These are phyloP conservation scores for Striga hermonthica DNA, from an alignment of 305 asterid genomes.

Conservation along the genomic window DNA sequence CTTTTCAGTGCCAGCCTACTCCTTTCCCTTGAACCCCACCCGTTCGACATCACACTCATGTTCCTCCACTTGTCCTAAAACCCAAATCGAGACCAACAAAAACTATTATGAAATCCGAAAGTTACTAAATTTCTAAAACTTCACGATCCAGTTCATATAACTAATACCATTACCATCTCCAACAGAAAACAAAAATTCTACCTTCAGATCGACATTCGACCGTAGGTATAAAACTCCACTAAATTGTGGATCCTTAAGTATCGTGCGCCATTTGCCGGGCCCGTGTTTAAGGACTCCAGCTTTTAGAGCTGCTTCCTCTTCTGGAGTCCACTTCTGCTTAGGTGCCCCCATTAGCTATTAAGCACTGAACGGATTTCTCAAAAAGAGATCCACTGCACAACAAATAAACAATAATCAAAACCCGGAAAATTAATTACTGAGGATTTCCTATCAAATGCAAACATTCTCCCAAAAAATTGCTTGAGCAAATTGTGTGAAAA, in stretches of 20 bases:
- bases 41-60: conserved; percentile 96
- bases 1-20: conserved; percentile 71
- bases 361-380: conserved; percentile 22
- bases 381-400: conserved; percentile 28
- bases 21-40: conserved; percentile 88
- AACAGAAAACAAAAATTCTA: conserved; percentile 21
- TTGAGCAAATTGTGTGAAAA: background rate
- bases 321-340: conserved; percentile 98
- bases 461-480: background rate
- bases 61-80: conserved; percentile 97
- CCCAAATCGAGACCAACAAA: conserved; percentile 1
- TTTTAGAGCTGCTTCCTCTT: conserved; percentile 98
- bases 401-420: too few species aligned
- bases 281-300: conserved; percentile 98
- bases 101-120: conserved; percentile 26
- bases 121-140: background rate
- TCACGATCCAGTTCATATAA: background rate
- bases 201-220: conserved; percentile 98
- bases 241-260: conserved; percentile 90
- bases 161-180: background rate
- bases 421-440: too few species aligned
- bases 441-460: too few species aligned
- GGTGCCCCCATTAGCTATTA: conserved; percentile 82
- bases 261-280: conserved; percentile 97
- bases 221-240: conserved; percentile 74